These are phyloP conservation scores for Viola pubescens DNA, from an alignment of 441 rosid species.

Conservation along the genomic window DNA sequence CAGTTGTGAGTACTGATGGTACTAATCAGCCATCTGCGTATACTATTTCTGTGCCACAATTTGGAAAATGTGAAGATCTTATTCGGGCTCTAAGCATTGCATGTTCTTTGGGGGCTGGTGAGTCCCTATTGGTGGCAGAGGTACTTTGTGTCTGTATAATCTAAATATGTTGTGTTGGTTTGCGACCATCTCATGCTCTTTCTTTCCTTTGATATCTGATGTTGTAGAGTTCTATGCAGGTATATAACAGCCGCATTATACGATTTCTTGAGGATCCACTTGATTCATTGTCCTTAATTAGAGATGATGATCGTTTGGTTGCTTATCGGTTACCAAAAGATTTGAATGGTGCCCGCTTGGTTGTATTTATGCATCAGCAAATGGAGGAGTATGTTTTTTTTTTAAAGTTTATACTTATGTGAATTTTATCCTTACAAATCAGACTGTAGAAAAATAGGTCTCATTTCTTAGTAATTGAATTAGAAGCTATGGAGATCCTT, in stretches of 20 bases:
- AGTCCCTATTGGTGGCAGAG: conserved; percentile 60
- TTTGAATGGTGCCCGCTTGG: conserved; percentile 31
- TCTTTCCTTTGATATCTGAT: conserved; percentile 16
- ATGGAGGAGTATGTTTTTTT: conserved; percentile 37
- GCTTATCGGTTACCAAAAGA: conserved; percentile 51
- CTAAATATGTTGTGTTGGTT: conserved; percentile 12
- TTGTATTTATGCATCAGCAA: conserved; percentile 48
- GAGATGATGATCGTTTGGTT: conserved; percentile 57
- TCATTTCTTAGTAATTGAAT: too few species aligned
- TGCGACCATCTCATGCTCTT: neutral
- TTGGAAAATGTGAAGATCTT: conserved; percentile 57
- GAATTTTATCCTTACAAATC: neutral
- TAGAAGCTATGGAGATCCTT: too few species aligned
- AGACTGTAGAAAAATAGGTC: neutral
- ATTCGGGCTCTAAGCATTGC: conserved; percentile 33
- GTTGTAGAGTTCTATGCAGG: conserved; percentile 24
- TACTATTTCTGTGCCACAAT: conserved; percentile 51
- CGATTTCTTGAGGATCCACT: conserved; percentile 49
- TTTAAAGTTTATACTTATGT: conserved; percentile 26
- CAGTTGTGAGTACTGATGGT: conserved; percentile 46
- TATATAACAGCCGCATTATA: conserved; percentile 42
- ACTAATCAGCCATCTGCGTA: conserved; percentile 31
- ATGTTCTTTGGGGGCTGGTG: conserved; percentile 45
- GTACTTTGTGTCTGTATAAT: conserved; percentile 26
- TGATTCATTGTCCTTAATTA: conserved; percentile 50